These are phyloP conservation scores for Xerocomus spinulosus DNA, from an alignment of 768 basidiomycete genomes.

Conservation along the genomic window DNA sequence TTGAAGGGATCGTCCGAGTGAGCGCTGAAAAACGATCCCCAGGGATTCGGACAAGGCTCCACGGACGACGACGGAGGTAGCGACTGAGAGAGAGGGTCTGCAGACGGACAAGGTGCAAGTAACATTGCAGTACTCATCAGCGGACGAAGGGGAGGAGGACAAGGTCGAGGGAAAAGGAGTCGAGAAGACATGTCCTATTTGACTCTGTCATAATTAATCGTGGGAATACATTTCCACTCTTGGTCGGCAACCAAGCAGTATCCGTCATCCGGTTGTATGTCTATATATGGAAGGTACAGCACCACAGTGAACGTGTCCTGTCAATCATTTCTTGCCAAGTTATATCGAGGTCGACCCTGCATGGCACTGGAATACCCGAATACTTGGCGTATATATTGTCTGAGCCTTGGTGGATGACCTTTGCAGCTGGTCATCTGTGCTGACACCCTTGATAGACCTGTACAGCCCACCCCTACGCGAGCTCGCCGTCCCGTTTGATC, in stretches of 20 bases:
- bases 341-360: neutral
- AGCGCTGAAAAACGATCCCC: slow-evolving; percentile 5
- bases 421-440: no score
- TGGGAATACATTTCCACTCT: slow-evolving; percentile 12
- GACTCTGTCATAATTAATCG: slow-evolving; percentile 18
- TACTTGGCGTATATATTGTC: no score
- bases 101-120: neutral
- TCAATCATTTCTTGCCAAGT: neutral
- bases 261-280: neutral
- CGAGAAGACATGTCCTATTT: slow-evolving; percentile 3
- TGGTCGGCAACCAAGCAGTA: neutral
- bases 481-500: neutral
- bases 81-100: slow-evolving; percentile 8
- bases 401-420: no score
- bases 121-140: slow-evolving; percentile 9
- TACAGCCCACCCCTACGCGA: neutral
- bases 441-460: no score
- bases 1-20: slow-evolving; percentile 2
- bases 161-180: slow-evolving; percentile 15
- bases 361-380: no score
- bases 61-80: slow-evolving; percentile 3
- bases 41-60: slow-evolving; percentile 9
- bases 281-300: slow-evolving; percentile 1
- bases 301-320: neutral
- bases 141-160: neutral